Evolutionary conservation across 1,284 basidiomycete species (phyloP).

Genomic region (Dichomitus squalens): DNA sequence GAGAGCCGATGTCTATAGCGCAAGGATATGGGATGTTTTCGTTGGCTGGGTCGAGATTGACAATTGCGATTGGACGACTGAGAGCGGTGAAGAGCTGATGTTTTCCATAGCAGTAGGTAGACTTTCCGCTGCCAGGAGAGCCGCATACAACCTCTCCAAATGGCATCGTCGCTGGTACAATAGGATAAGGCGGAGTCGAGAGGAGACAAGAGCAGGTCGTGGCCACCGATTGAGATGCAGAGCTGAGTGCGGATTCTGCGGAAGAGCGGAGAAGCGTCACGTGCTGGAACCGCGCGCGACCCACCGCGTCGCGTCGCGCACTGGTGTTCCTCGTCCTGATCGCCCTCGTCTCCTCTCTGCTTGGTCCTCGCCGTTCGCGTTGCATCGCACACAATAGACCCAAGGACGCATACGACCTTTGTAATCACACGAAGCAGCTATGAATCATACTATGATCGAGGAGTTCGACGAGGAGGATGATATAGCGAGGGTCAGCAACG

Average conservation of each 20-base stretch:
- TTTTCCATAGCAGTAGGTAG: constrained; percentile 93
- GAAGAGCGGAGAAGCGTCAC: neutral
- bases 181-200: neutral
- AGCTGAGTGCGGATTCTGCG: neutral
- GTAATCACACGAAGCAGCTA: neutral
- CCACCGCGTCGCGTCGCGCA: neutral
- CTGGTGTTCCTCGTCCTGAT: neutral
- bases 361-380: neutral
- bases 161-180: constrained; percentile 51
- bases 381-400: neutral
- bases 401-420: neutral
- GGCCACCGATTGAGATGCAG: neutral
- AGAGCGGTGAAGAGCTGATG: constrained; percentile 91
- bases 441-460: constrained; percentile 1
- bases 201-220: neutral
- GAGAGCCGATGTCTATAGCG: constrained; percentile 81
- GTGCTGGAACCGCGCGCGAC: neutral
- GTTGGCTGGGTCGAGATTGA: constrained; percentile 97
- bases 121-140: constrained; percentile 92
- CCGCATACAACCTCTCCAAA: constrained; percentile 91
- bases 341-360: too few relatives aligned
- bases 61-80: constrained; percentile 82
- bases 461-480: constrained; percentile 6
- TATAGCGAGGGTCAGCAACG: constrained; percentile 5
- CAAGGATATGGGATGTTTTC: constrained; percentile 90